Base-by-base conservation (phyloP, 257 asterid genomes). In the Salvia hispanica region DNA sequence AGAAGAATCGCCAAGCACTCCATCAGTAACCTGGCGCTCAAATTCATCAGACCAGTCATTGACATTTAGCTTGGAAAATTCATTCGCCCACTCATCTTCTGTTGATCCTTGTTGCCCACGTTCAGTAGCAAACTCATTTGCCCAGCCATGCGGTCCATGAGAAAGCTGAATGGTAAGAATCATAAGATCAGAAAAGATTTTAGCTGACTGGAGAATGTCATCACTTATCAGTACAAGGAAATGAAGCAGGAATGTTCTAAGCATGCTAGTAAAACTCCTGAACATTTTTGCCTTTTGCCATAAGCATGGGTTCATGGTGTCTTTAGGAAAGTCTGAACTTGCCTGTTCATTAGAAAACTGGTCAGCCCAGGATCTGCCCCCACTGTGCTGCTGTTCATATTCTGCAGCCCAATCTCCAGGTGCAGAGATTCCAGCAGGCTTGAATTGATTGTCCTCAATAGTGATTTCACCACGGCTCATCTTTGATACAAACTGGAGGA, bases 381-480 rank as follows among this genome's bases (percentile, higher is more conserved):
- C 87, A 76, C 74, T 79, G 71, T 88, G 78, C 80, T 90, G 96
- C 66, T 90, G 95, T 60, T 83, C 87, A 71, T 86, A 93, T 70
- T 93, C 99, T 57, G 92, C 70, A 51, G 91, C 97, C 99, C 99
- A 93, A 76, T 90, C 94, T 73, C 89, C 95, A 64, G 96, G 86
- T 47, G 88, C 79, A 54, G 95, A 67, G 36, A 78, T 4, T 58
- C 83, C 74, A 76, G 90, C 86, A 55, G 92, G 89, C 78, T 87
- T 94, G 76, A 94, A 59, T 80, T 94, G 95, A 81, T 91, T 91
- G 75, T 89, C 99, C 83, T 91, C 95, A 74, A 94, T 77, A 16
- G 81, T 82, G 76, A 94, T 79, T 84, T 94, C 99, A 61, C 99
- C 99, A 43, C 96, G 97, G 79, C 99, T 91, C 99, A 94, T 94